A percentile compares a stretch with the other conserved stretches of the same genome.
Conservation (phyloP, 2,329 filamentous ascomycete species). For the Diplodia corticola region DNA sequence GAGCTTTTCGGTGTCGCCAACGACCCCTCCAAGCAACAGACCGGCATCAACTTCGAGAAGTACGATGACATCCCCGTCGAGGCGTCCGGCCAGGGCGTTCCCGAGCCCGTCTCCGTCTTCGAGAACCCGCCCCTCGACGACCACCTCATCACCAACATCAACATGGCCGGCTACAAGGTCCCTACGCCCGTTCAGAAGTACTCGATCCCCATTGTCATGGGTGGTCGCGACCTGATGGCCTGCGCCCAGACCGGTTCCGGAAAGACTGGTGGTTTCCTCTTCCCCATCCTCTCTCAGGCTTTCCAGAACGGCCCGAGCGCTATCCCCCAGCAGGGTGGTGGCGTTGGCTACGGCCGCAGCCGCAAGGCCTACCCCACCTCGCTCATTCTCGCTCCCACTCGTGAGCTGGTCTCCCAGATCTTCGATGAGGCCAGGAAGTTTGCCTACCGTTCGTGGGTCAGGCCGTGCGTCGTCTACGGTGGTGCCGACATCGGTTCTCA, state of each 20-base stretch:
- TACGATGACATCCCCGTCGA: conserved; percentile 99
- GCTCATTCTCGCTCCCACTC: conserved; percentile 91
- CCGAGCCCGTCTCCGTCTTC: conserved; percentile 87
- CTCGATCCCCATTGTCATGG: conserved; percentile 98
- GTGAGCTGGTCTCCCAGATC: conserved; percentile 98
- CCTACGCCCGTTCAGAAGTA: conserved; percentile 99
- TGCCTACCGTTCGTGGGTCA: conserved; percentile 97
- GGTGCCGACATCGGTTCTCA: conserved; percentile 98
- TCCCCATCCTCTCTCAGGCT: conserved; percentile 97
- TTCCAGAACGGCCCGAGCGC: conserved; percentile 84
- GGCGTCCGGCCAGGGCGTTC: conserved; percentile 89
- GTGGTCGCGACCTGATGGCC: conserved; percentile 96
- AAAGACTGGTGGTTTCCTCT: conserved; percentile 99
- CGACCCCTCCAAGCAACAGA: conserved; percentile 92
- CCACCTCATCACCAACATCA: conserved; percentile 90
- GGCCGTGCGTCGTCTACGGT: conserved; percentile 97
- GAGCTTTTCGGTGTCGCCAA: conserved; percentile 91
- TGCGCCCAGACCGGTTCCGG: conserved; percentile 99
- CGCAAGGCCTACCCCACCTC: conserved; percentile 98
- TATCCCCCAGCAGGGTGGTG: conserved; percentile 63
- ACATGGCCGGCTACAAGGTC: conserved; percentile 89
- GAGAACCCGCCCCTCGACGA: conserved; percentile 93
- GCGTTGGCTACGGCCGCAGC: conserved; percentile 75
- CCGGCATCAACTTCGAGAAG: conserved; percentile 99
- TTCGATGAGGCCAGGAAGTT: conserved; percentile 98